phyloP scores from a whole-genome alignment of 495 filamentous ascomycete genomes.

The Aspergillus hancockii region DNA sequence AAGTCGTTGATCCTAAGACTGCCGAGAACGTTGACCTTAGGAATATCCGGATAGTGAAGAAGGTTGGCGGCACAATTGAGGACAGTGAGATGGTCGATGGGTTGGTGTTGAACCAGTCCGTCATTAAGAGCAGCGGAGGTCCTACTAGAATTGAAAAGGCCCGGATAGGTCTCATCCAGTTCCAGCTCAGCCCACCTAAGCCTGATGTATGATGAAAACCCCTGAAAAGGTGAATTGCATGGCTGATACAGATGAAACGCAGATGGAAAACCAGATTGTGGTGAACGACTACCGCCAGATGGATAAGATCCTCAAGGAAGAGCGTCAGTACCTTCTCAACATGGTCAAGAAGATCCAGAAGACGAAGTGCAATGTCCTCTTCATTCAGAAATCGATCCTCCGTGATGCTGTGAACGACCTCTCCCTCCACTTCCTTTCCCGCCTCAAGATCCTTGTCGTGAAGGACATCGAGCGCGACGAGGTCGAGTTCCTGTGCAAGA shows the following conservation, averaged over 20 bases:
- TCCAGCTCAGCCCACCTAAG: slow-evolving; percentile 96
- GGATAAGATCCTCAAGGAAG: slow-evolving; percentile 99
- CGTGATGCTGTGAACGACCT: slow-evolving; percentile 97
- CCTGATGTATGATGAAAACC: slow-evolving; percentile 73
- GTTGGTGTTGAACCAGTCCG: slow-evolving; percentile 85
- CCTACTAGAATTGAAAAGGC: slow-evolving; percentile 96
- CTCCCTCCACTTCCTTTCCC: slow-evolving; percentile 94
- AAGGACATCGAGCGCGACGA: slow-evolving; percentile 99
- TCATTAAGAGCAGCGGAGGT: slow-evolving; percentile 90
- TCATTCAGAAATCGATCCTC: slow-evolving; percentile 98
- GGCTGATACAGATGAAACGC: slow-evolving; percentile 16
- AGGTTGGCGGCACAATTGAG: slow-evolving; percentile 96
- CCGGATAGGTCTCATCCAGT: slow-evolving; percentile 94
- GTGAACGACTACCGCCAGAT: slow-evolving; percentile 99
- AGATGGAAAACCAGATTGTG: slow-evolving; percentile 99
- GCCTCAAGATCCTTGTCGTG: slow-evolving; percentile 90
- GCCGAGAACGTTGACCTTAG: slow-evolving; percentile 95
- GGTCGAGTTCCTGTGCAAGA: slow-evolving; percentile 98
- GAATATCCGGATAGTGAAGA: slow-evolving; percentile 96
- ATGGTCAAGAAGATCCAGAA: slow-evolving; percentile 99
- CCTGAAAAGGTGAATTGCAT: neutral
- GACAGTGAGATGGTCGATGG: slow-evolving; percentile 98
- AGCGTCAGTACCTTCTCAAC: slow-evolving; percentile 95
- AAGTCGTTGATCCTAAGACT: slow-evolving; percentile 91
- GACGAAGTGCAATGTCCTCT: slow-evolving; percentile 96